Percentiles rank a stretch among this genome's conserved stretches.
Conservation (phyloP, 768 basidiomycete species). For the Macrolepiota albuminosa region DNA sequence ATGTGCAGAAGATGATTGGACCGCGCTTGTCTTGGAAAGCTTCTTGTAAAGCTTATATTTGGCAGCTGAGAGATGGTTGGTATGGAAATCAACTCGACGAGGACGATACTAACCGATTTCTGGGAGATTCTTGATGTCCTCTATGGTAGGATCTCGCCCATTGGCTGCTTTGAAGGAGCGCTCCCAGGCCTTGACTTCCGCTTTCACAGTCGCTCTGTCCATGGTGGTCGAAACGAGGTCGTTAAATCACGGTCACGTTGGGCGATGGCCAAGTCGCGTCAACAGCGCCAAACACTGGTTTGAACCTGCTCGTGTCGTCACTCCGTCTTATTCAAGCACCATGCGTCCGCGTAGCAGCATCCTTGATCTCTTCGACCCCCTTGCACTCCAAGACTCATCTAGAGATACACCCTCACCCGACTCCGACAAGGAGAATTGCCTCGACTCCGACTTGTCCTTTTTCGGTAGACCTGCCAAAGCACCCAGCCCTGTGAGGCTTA, state of each 20-base stretch:
- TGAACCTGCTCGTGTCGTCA: neutral
- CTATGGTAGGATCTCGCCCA: constrained; percentile 55
- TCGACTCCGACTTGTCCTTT: constrained; percentile 19
- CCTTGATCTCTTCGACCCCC: constrained; percentile 49
- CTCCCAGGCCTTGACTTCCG: constrained; percentile 79
- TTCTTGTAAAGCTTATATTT: constrained; percentile 84
- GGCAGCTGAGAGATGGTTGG: constrained; percentile 43
- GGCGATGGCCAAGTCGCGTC: constrained; percentile 26
- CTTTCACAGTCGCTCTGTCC: constrained; percentile 48
- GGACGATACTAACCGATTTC: constrained; percentile 49
- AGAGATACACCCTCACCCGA: constrained; percentile 26
- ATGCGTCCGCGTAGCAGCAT: constrained; percentile 41
- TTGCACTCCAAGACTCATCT: constrained; percentile 19
- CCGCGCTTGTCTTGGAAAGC: constrained; percentile 44
- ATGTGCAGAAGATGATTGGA: constrained; percentile 12
- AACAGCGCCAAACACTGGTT: constrained; percentile 34
- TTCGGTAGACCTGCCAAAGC: constrained; percentile 28
- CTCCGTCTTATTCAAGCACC: constrained; percentile 23
- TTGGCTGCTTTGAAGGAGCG: constrained; percentile 54
- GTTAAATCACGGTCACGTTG: constrained; percentile 14
- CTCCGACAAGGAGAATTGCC: constrained; percentile 45
- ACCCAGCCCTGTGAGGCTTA: constrained; percentile 24
- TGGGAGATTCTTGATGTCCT: constrained; percentile 65
- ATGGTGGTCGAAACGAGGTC: constrained; percentile 18
- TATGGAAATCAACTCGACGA: constrained; percentile 2